A percentile compares a stretch with the other conserved stretches of the same genome.
phyloP scores from a whole-genome alignment of 768 basidiomycete genomes.

The Boletus pseudopeckii region DNA sequence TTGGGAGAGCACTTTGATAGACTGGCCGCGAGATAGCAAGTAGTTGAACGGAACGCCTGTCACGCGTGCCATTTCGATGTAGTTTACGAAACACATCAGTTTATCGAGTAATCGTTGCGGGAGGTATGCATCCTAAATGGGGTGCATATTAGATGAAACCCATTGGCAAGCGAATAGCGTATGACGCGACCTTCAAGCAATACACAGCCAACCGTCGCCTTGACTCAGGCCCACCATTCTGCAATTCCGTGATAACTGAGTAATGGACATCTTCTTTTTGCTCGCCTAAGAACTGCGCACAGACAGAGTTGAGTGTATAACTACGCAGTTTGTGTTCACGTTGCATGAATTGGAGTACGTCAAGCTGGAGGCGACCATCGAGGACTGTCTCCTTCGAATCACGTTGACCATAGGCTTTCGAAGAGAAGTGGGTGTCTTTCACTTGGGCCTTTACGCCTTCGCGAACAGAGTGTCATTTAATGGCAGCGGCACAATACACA shows the following conservation, averaged over 20 bases:
- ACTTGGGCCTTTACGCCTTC: slow-evolving; percentile 72
- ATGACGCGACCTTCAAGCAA: slow-evolving; percentile 77
- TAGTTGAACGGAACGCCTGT: slow-evolving; percentile 99
- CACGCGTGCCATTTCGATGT: slow-evolving; percentile 98
- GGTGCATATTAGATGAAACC: neutral
- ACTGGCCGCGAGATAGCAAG: slow-evolving; percentile 90
- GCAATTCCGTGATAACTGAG: slow-evolving; percentile 96
- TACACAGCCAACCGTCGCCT: slow-evolving; percentile 92
- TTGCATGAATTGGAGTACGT: slow-evolving; percentile 97
- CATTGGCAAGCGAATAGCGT: neutral
- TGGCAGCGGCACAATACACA: neutral
- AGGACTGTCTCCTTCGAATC: slow-evolving; percentile 92
- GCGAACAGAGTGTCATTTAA: slow-evolving; percentile 4
- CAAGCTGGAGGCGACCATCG: slow-evolving; percentile 92
- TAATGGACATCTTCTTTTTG: slow-evolving; percentile 99
- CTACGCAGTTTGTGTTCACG: slow-evolving; percentile 96
- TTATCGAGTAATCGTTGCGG: slow-evolving; percentile 96
- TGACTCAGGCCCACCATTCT: slow-evolving; percentile 95
- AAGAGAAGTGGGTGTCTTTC: slow-evolving; percentile 96
- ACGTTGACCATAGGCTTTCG: slow-evolving; percentile 94
- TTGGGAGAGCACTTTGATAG: slow-evolving; percentile 97
- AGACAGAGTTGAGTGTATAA: slow-evolving; percentile 97
- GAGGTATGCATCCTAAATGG: slow-evolving; percentile 86
- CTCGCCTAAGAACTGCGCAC: slow-evolving; percentile 95
- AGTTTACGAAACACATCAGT: slow-evolving; percentile 98